A percentile compares a stretch with the other conserved stretches of the same genome.
These are phyloP conservation scores for Aspergillus tanneri DNA, from an alignment of 2,329 filamentous ascomycete species.

Conservation along the genomic window DNA sequence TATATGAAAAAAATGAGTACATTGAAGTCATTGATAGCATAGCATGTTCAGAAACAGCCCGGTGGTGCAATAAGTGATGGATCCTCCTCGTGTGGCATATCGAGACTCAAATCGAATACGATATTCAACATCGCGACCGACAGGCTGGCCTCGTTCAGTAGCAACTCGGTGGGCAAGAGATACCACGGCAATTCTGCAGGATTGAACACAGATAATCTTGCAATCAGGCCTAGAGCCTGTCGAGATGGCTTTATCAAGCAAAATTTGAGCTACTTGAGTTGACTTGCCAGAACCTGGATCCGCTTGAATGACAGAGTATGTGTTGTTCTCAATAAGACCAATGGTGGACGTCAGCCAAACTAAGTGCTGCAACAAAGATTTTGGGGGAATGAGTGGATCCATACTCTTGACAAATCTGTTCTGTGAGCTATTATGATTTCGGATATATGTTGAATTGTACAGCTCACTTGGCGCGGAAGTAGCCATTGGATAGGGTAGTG, in stretches of 20 bases:
- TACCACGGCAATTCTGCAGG: slow-evolving; percentile 49
- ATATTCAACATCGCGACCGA: slow-evolving; percentile 48
- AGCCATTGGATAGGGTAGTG: no score
- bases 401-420: slow-evolving; percentile 2
- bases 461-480: no score
- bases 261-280: slow-evolving; percentile 56
- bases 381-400: no score
- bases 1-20: slow-evolving; percentile 47
- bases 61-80: slow-evolving; percentile 53
- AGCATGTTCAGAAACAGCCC: slow-evolving; percentile 51
- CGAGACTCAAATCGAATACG: slow-evolving; percentile 46
- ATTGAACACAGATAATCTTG: slow-evolving; percentile 53
- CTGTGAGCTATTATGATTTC: background rate
- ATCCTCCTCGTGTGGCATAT: slow-evolving; percentile 33
- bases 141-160: slow-evolving; percentile 43
- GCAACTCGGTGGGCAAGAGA: slow-evolving; percentile 50
- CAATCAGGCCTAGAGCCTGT: slow-evolving; percentile 42
- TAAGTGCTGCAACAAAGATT: no score
- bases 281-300: slow-evolving; percentile 50
- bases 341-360: background rate
- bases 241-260: slow-evolving; percentile 50
- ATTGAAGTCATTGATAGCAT: slow-evolving; percentile 38
- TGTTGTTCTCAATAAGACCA: slow-evolving; percentile 40
- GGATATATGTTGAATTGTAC: slow-evolving; percentile 1
- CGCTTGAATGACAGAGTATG: slow-evolving; percentile 48